Evolutionary conservation across 257 asterid species (phyloP).

Genomic region (Nyctanthes arbortristis): DNA sequence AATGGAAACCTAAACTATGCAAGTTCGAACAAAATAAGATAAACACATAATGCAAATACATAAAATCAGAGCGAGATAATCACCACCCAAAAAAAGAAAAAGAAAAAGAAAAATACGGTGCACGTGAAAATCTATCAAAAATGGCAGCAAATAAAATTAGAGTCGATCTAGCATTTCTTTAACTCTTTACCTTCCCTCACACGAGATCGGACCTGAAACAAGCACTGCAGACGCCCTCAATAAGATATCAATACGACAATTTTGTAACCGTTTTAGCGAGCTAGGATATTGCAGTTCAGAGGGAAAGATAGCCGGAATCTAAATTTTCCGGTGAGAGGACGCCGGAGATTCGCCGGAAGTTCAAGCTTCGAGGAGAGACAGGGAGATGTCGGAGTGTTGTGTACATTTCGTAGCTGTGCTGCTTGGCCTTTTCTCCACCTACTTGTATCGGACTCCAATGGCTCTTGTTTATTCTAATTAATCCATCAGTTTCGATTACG

Average conservation of each 20-base stretch:
- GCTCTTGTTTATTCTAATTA: slow-evolving; percentile 53
- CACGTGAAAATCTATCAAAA: slow-evolving; percentile 1
- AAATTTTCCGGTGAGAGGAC: slow-evolving; percentile 32
- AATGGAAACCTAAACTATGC: neutral
- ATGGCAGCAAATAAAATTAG: slow-evolving; percentile 31
- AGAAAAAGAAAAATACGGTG: neutral
- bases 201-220: slow-evolving; percentile 42
- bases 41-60: slow-evolving; percentile 4
- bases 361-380: too few relatives aligned
- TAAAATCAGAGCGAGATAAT: neutral
- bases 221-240: slow-evolving; percentile 24
- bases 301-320: slow-evolving; percentile 2
- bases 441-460: slow-evolving; percentile 60
- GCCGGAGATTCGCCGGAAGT: slow-evolving; percentile 43
- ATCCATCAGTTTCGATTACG: slow-evolving; percentile 67
- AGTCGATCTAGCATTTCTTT: slow-evolving; percentile 27
- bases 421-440: slow-evolving; percentile 46
- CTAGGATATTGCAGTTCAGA: neutral
- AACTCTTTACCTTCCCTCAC: slow-evolving; percentile 57
- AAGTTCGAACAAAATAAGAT: slow-evolving; percentile 8
- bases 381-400: slow-evolving; percentile 15
- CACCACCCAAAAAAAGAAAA: too few relatives aligned
- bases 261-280: slow-evolving; percentile 12
- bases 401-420: slow-evolving; percentile 9
- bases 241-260: slow-evolving; percentile 8